Base-by-base conservation (phyloP, 345 rosid species). In the Trapa bicornis region DNA sequence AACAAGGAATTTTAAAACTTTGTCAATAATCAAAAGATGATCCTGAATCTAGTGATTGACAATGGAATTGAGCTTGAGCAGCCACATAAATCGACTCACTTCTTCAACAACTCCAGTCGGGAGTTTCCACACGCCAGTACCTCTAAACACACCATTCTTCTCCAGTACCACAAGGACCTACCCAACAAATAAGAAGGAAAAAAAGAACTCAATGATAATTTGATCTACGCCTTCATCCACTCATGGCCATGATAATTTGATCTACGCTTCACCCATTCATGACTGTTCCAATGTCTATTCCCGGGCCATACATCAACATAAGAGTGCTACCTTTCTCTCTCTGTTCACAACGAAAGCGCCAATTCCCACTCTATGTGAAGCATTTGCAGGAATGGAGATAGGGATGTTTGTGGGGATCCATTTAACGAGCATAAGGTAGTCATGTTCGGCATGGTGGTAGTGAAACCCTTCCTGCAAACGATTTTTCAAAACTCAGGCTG, bases 101-200 rank as follows among this genome's bases (percentile, higher is more conserved):
- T 84, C 86, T n/a, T 86, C 50, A 50, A 84, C 83, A 43, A 76
- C 87, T n/a, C 98, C 98, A 0, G 96, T 89, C 9, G 95, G 98
- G 56, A 87, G 72, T 71, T 92, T 92, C 96, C 98, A 92, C 0
- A 86, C 75, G n/a, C 80, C 85, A 17, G 54, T 81, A 29, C 76
- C 85, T 75, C 47, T 71, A 75, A 89, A 89, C 17, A 22, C 64
- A 12, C 98, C 98, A 42, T 33, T 65, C 3, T 66, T 81, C 73
- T 92, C 98, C 74, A 83, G 85, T 64, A 92, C 98, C 32, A 92
- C 96, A 12, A 92, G 89, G 52, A 92, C 84, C 96, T 89, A 15
- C 5, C 14, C 54, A 13, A 10, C 7, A 10, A 5, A 5, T 0
- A 8, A 70, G 8, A 29, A 63, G 56, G 43, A 15, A 52, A 37